Base-by-base conservation (phyloP, 1,139 yeast genomes). In the Saccharomyces hybrid region DNA sequence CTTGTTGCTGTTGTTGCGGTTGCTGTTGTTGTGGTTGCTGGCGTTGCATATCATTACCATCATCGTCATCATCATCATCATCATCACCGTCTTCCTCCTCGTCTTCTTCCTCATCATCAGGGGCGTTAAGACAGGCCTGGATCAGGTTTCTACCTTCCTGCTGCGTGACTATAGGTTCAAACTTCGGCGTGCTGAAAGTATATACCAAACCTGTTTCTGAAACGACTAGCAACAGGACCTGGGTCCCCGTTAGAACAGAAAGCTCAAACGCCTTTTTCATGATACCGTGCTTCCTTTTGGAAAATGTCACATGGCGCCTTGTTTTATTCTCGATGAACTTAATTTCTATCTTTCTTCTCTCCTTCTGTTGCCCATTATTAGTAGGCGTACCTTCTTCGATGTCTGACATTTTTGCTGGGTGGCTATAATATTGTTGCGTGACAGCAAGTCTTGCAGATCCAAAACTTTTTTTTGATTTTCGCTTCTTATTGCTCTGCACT, bases 261-360 rank as follows among this genome's bases (percentile, higher is more conserved):
- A 93, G 79, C 72, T 93, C 99, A 74, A 93, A 93, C 16, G 99
- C 99, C 76, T 86, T 93, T 75, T 93, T 93, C 99, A 93, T 93
- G 67, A 93, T 93, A 61, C 99, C 99, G 47, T 97, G 98, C 74
- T 93, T 91, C 73, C 99, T 87, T 76, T 93, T 93, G 53, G 97
- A 88, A 68, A 93, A 93, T 28, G 99, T 93, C 64, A 93, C 93
- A 74, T 93, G 99, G 69, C 99, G 89, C 72, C 98, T 84, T 32
- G 97, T 88, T 75, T 93, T 93, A 73, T 93, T 97, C 74, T 91
- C 96, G 67, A 93, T 93, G 69, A 93, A 93, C 76, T 90, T 89
- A 73, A 93, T 93, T 73, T 93, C 98, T 69, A 93, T 93, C 75
- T 93, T 93, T 75, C 98, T 86, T 74, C 98, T 82, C 74, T 93